Evolutionary conservation across 352 stramenopile genomes (phyloP), one percentile per base, ranked within the genome.

Genomic region (Thraustotheca clavata): DNA sequence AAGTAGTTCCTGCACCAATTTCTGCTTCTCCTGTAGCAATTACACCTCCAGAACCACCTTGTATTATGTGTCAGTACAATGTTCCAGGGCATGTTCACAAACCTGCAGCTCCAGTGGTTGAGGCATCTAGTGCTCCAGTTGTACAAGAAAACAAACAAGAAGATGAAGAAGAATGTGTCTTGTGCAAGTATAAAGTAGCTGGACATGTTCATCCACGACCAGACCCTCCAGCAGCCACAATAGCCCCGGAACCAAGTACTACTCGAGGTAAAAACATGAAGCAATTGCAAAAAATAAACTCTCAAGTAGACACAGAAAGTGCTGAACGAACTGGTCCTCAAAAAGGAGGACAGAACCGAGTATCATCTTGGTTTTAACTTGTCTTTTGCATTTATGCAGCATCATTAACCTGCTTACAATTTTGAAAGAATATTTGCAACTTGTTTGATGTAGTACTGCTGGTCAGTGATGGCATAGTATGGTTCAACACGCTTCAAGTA

Each of bases 401-500:
- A 47, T 2, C 4, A 2, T n/a, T n/a, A 47, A 2, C 4, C 43
- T 14, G 11, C 2, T 9, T 52, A 52, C 11, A 52, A 11, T 31
- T 52, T 14, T 24, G 43, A 24, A 7, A 14, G 43, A 6, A 24
- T 2, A 9, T 26, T 24, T 24, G 7, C 43, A 46, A 73, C 47
- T 18, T 72, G 55, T 29, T 71, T 59, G 33, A 85, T 78, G 67
- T 91, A 94, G 71, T 94, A 94, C 39, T 76, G 61, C 20, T 68
- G 49, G 69, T 92, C 76, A 38, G 78, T 90, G 68, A 94, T 90
- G 43, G 84, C 83, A 12, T 77, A 77, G 33, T 89, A 91, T 2
- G 84, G 83, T 69, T 94, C 84, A 34, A 91, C 80, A 33, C 84
- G 83, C 69, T 87, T 71, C 1, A 94, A 67, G 48, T 75, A 87